These are phyloP conservation scores for Paxillus ammoniavirescens DNA, from an alignment of 768 basidiomycete genomes.

Conservation along the genomic window DNA sequence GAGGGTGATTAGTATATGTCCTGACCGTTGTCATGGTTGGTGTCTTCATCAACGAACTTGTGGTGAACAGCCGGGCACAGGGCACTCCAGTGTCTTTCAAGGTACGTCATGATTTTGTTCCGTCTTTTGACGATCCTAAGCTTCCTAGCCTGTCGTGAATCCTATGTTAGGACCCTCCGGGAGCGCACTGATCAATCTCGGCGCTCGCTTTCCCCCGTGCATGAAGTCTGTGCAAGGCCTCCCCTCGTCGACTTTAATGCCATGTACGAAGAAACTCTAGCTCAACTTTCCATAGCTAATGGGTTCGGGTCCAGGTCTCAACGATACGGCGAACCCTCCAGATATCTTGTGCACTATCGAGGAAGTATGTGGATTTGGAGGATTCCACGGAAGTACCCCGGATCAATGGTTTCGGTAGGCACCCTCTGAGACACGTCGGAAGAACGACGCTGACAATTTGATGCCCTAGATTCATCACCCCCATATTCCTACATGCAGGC, in stretches of 20 bases:
- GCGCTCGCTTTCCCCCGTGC: constrained; percentile 91
- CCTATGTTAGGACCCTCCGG: constrained; percentile 90
- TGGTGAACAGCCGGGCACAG: constrained; percentile 70
- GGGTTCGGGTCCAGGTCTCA: constrained; percentile 51
- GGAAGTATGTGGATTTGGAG: constrained; percentile 88
- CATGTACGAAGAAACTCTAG: constrained; percentile 45
- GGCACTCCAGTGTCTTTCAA: constrained; percentile 87
- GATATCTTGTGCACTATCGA: constrained; percentile 70
- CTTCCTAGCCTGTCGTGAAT: constrained; percentile 69
- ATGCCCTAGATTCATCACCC: constrained; percentile 67
- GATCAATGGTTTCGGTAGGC: constrained; percentile 56
- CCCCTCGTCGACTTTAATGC: constrained; percentile 51
- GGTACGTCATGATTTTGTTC: constrained; percentile 37
- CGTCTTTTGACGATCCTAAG: constrained; percentile 6
- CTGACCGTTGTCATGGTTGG: constrained; percentile 66
- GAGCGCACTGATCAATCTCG: constrained; percentile 80
- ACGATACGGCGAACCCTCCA: constrained; percentile 81
- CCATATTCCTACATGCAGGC: constrained; percentile 95
- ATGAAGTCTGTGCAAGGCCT: constrained; percentile 72
- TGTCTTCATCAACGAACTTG: constrained; percentile 82
- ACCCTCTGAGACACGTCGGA: constrained; percentile 32
- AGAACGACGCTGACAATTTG: constrained; percentile 37
- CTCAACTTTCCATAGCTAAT: constrained; percentile 11
- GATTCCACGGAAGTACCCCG: constrained; percentile 46
- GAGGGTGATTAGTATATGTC: constrained; percentile 49